Base-by-base conservation (phyloP, 148 eudicot species). In the Spergularia bocconei region DNA sequence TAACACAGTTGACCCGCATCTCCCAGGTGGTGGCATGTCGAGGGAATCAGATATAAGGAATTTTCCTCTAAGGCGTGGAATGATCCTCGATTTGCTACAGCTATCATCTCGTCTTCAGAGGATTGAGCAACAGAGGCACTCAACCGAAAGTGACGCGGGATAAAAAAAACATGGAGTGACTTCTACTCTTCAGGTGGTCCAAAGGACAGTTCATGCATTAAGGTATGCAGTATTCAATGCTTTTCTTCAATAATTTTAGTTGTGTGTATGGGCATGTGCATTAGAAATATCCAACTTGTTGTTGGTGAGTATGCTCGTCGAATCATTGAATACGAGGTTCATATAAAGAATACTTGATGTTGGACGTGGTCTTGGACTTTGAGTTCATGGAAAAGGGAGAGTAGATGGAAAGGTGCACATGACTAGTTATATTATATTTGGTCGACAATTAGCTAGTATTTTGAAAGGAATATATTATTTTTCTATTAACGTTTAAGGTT, bases 41-140 rank as follows among this genome's bases (percentile, higher is more conserved):
- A 80, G 67, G 62, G 84, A 66, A 21, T 74, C 85, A 38, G 75
- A 73, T 69, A 57, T 50, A 61, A 12, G 76, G 38, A 73, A 70
- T 55, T 15, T 62, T 77, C 51, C 84, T 68, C 62, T 48, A 67
- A 84, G 83, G 16, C 74, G 70, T 53, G 90, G 84, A 36, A 76
- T 77, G 70, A 82, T 87, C 41, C 85, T 88, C 44, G 81, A 86
- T 82, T 72, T 91, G 83, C 83, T 84, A 21, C 89, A 88, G 72
- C 76, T 91, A 47, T 91, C 96, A 13, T 78, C 91, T 9, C 88
- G 87, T 78, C 92, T 91, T 75, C 84, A 87, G 67, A 80, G 82
- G 69, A 86, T 91, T 74, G 91, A 91, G 76, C 84, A 82, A 65
- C 85, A 87, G 74, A 86, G 78, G 81, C 79, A 71, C 64, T 81